Evolutionary conservation across 2,329 filamentous ascomycete genomes (phyloP), one percentile per base, ranked within the genome.

Genomic region (Arthrobotrys megalospora): DNA sequence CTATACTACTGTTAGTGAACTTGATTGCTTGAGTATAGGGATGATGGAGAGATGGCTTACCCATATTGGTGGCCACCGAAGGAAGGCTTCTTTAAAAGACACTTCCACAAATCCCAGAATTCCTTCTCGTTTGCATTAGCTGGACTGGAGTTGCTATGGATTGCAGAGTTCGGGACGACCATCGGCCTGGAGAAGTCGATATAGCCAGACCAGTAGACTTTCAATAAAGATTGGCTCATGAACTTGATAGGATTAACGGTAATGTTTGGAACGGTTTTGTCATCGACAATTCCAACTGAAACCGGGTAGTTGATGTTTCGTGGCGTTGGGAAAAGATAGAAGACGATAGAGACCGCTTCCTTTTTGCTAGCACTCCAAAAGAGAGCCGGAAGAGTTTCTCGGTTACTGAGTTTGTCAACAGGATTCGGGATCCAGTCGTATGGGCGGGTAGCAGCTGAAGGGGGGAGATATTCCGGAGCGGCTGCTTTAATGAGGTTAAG

Each of bases 31-130:
- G 1, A 43, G 2, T 43, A 0, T 60, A 1, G 28, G 3, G 3
- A 38, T n/a, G 16, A 36, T 19, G 16, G 41, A 5, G 24, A 5
- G 2, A 5, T 28, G 14, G 38, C 21, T 47, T 76, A 76, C 71
- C 72, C 72, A 12, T 69, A 76, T 63, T 76, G 72, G 14, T 70
- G 72, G 6, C 72, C 72, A 6, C 72, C 72, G 21, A 64, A 76
- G 10, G 34, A 10, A 48, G 64, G 55, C 16, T 65, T 69, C 47
- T 70, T 76, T 41, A 76, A 76, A 1, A 69, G 19, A 12, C 72
- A 34, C 38, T 69, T 76, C 72, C 72, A 76, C 2, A 52, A 4
- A 16, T 41, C 55, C 72, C 72, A 76, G 48, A 76, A 76, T 10
- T 48, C 45, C 6, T 52, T 19, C 19, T 69, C 64, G 50, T 76